phyloP scores from a whole-genome alignment of 2,329 filamentous ascomycete species.

The Emergomyces africanus region DNA sequence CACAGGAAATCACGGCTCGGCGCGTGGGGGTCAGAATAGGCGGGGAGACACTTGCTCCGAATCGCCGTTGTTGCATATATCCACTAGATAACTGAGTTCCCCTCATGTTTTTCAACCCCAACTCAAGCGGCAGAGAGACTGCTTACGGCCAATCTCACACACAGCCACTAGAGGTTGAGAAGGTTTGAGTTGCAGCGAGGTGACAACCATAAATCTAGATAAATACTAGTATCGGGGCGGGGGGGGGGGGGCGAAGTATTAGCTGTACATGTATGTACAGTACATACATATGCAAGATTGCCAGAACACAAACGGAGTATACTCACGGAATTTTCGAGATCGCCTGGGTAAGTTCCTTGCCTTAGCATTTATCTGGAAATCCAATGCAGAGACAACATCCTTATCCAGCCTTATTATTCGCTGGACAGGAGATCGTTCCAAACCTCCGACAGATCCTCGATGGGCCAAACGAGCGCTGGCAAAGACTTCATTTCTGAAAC shows the following conservation, averaged over 20 bases:
- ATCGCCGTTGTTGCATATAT: neutral
- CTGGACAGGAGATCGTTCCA: neutral
- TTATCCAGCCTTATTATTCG: neutral
- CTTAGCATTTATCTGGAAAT: neutral
- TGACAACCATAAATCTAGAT: too few species aligned
- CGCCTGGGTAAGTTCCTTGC: neutral
- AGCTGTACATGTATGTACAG: too few species aligned
- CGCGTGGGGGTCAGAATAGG: neutral
- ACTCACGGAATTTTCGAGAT: neutral
- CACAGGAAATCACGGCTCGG: neutral
- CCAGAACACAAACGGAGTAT: neutral
- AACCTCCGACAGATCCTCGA: neutral
- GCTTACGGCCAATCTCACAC: neutral
- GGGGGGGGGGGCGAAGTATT: too few species aligned
- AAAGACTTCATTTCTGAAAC: neutral
- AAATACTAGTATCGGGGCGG: too few species aligned
- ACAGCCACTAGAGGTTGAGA: neutral
- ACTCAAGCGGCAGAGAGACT: neutral
- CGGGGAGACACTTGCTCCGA: neutral
- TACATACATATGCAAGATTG: neutral
- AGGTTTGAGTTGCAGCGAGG: neutral
- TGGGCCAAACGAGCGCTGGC: neutral
- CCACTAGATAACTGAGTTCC: neutral
- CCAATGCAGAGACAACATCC: too few species aligned
- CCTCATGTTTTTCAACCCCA: neutral